Evolutionary conservation across 116 monocot genomes (phyloP).

Genomic region (Zostera marina): DNA sequence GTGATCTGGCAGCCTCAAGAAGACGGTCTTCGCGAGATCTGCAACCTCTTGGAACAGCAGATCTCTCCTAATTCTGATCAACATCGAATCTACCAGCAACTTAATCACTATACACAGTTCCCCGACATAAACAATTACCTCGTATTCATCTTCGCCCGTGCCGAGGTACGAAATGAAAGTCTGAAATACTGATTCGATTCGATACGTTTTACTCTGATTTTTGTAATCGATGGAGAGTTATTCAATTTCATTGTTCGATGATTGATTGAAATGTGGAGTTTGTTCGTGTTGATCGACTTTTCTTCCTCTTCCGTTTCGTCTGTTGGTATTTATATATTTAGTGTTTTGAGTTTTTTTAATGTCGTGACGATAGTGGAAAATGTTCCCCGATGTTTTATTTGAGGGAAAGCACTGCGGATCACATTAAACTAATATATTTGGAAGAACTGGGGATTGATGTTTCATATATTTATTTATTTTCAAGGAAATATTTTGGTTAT

Average conservation of each 20-base stretch:
- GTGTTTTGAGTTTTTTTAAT: no score
- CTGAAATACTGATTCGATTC: neutral
- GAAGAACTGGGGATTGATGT: no score
- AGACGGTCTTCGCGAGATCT: slow-evolving; percentile 96
- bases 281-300: neutral
- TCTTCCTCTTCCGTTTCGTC: neutral
- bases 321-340: neutral
- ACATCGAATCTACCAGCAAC: slow-evolving; percentile 75
- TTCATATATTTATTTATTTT: no score
- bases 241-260: neutral
- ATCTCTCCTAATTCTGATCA: slow-evolving; percentile 84
- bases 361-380: no score
- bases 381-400: no score
- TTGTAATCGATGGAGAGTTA: neutral
- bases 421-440: no score
- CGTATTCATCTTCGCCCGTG: slow-evolving; percentile 66
- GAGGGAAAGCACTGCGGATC: no score
- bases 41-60: slow-evolving; percentile 73
- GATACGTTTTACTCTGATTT: neutral
- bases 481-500: no score
- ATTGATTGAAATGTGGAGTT: neutral
- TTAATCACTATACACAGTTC: slow-evolving; percentile 78
- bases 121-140: slow-evolving; percentile 96
- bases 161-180: no score
- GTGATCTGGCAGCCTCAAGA: slow-evolving; percentile 78